These are phyloP conservation scores for Botrytis byssoidea DNA, from an alignment of 2,329 filamentous ascomycete species.

Conservation along the genomic window DNA sequence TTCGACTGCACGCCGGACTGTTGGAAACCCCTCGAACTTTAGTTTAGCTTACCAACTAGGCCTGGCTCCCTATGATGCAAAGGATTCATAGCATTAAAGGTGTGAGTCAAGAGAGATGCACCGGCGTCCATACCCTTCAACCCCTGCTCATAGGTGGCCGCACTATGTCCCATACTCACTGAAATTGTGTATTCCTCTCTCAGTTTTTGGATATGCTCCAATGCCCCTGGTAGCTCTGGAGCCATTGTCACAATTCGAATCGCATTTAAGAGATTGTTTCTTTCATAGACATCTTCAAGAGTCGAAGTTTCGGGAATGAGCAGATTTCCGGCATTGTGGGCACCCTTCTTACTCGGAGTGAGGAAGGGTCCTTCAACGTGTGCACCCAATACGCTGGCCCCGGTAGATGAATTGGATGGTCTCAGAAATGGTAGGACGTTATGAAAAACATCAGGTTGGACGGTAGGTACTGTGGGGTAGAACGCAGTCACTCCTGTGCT, in stretches of 20 bases:
- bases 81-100: constrained; percentile 54
- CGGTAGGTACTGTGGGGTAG: constrained; percentile 54
- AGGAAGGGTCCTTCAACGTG: constrained; percentile 58
- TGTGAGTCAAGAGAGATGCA: constrained; percentile 53
- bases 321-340: constrained; percentile 42
- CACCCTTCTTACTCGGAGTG: constrained; percentile 52
- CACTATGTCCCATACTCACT: constrained; percentile 45
- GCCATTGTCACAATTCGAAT: constrained; percentile 54
- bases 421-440: constrained; percentile 46
- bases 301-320: constrained; percentile 28
- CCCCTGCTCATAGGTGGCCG: constrained; percentile 49
- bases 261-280: constrained; percentile 40
- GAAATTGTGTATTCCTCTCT: constrained; percentile 34
- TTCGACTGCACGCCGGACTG: background rate
- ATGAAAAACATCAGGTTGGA: constrained; percentile 46
- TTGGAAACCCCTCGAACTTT: background rate
- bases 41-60: constrained; percentile 43
- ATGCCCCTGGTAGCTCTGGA: constrained; percentile 48
- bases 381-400: constrained; percentile 54
- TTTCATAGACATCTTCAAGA: constrained; percentile 46
- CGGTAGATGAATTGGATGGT: constrained; percentile 43
- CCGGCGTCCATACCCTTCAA: constrained; percentile 47
- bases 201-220: constrained; percentile 45
- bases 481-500: constrained; percentile 53
- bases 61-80: constrained; percentile 52